Conservation (phyloP, 1,284 basidiomycete genomes). For the Austroboletus novae-zelandiae region DNA sequence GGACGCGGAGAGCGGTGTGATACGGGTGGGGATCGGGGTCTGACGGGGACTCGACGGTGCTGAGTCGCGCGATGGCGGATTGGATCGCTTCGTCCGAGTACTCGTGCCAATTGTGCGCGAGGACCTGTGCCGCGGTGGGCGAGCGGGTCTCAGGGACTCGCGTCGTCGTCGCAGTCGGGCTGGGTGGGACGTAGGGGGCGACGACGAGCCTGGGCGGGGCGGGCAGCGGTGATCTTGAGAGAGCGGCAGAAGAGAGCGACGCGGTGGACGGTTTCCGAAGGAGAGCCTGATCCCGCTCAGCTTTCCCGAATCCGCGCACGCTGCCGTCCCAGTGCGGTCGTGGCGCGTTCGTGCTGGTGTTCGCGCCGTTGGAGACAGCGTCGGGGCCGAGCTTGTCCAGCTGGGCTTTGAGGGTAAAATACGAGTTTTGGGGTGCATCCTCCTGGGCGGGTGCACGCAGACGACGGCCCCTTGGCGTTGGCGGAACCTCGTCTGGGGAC, state of each 20-base stretch:
- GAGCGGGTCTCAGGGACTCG: constrained; percentile 21
- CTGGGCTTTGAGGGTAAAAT: constrained; percentile 61
- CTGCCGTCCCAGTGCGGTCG: constrained; percentile 59
- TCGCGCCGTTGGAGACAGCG: constrained; percentile 7
- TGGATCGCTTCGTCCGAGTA: constrained; percentile 71
- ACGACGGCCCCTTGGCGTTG: constrained; percentile 42
- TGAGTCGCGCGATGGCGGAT: constrained; percentile 50
- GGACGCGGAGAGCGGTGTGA: constrained; percentile 60
- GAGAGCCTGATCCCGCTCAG: constrained; percentile 29
- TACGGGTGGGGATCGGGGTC: constrained; percentile 56
- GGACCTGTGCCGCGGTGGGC: constrained; percentile 43
- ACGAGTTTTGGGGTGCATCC: constrained; percentile 38
- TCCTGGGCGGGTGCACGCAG: constrained; percentile 30
- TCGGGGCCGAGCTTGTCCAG: constrained; percentile 43
- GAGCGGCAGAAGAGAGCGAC: constrained; percentile 36
- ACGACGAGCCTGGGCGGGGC: constrained; percentile 53
- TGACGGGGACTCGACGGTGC: constrained; percentile 42
- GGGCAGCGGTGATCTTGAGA: constrained; percentile 31
- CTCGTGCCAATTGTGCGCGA: constrained; percentile 67
- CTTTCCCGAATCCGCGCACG: constrained; percentile 51
- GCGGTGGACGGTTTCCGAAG: constrained; percentile 27
- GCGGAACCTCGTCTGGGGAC: constrained; percentile 47
- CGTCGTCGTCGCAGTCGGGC: constrained; percentile 14
- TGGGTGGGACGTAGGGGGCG: constrained; percentile 39
- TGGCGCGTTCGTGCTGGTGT: neutral